Evolutionary conservation across 73 alveolate species (phyloP).

Genomic region (Paramecium sexaurelia): DNA sequence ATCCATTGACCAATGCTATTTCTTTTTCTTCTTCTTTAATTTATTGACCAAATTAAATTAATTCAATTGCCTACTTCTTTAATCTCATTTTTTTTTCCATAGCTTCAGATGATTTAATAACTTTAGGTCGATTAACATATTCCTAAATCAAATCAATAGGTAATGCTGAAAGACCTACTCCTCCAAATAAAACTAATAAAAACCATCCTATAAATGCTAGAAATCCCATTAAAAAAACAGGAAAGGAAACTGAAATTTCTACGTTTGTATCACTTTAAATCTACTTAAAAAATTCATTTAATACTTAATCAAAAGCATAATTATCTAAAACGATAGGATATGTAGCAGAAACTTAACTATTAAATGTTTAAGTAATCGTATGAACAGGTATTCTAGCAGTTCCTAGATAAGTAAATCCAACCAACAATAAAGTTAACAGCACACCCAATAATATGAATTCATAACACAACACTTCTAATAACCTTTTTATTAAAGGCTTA

Average conservation of each 20-base stretch:
- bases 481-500: conserved; percentile 63
- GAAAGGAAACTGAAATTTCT: background rate
- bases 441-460: conserved; percentile 38
- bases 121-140: conserved; percentile 58
- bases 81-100: conserved; percentile 1
- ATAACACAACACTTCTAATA: conserved; percentile 17
- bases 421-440: background rate
- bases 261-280: background rate
- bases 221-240: conserved; percentile 60
- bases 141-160: conserved; percentile 67
- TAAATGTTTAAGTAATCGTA: background rate
- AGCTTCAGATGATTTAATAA: conserved; percentile 56
- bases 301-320: background rate
- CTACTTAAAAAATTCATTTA: background rate
- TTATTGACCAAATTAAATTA: conserved; percentile 36
- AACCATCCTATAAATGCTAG: conserved; percentile 72
- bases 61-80: conserved; percentile 15
- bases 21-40: conserved; percentile 42
- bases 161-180: conserved; percentile 68
- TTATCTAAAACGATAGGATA: background rate
- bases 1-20: conserved; percentile 57
- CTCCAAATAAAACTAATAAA: conserved; percentile 68
- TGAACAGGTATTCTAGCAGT: conserved; percentile 40
- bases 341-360: background rate
- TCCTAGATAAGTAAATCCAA: conserved; percentile 22